These are phyloP conservation scores for Ganoderma boninense DNA, from an alignment of 1,284 basidiomycete species.

Conservation along the genomic window DNA sequence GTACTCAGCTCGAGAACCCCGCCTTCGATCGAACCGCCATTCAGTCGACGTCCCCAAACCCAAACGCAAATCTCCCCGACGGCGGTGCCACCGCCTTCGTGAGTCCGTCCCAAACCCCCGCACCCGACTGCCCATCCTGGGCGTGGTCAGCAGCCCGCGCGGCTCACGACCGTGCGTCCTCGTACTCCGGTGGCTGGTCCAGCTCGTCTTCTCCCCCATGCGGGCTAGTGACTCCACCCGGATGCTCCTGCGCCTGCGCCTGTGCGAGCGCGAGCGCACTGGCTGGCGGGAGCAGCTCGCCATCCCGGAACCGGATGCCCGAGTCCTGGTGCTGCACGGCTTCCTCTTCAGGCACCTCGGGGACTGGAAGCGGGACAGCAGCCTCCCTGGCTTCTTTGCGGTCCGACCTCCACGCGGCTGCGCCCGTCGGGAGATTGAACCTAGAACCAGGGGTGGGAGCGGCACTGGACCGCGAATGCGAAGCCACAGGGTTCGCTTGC, in stretches of 20 bases:
- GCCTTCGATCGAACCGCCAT: constrained; percentile 8
- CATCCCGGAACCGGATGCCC: constrained; percentile 30
- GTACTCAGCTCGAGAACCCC: not conserved
- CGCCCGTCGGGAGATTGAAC: constrained; percentile 4
- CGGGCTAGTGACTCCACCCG: not conserved
- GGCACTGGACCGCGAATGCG: not conserved
- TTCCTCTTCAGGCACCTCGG: constrained; percentile 22
- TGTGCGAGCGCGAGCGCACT: not conserved
- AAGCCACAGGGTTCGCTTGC: not conserved
- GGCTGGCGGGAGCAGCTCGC: constrained; percentile 9
- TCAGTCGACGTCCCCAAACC: not conserved
- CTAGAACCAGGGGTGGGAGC: constrained; percentile 1
- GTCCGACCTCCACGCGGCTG: constrained; percentile 13
- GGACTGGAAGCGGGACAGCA: constrained; percentile 19
- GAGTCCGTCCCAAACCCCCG: not conserved
- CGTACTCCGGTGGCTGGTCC: constrained; percentile 13
- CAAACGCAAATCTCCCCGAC: constrained; percentile 7
- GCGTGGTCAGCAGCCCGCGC: constrained; percentile 6
- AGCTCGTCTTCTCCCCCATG: not conserved
- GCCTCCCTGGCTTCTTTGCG: constrained; percentile 12
- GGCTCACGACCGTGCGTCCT: not conserved
- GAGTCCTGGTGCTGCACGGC: constrained; percentile 30
- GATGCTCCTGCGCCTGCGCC: too few species aligned
- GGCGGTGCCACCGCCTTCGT: not conserved
- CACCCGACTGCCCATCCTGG: constrained; percentile 1